Percentiles rank a stretch among this genome's conserved stretches.
phyloP scores from a whole-genome alignment of 2,329 filamentous ascomycete genomes.

The Lecanoromycetidae sp. region DNA sequence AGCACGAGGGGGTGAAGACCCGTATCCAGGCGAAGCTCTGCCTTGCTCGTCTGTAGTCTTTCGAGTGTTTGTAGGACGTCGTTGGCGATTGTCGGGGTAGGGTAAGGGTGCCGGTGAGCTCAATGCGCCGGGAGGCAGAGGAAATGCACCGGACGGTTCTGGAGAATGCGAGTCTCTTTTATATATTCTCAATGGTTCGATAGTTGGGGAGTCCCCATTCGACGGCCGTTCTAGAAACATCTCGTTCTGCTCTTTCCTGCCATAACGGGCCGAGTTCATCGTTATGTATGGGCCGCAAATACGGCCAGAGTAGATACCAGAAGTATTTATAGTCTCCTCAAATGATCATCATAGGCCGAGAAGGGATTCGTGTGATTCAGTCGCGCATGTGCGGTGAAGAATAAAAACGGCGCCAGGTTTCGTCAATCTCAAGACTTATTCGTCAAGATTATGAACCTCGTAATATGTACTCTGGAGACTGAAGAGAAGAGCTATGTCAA shows the following conservation, averaged over 20 bases:
- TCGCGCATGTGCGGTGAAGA: not conserved
- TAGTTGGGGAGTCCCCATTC: constrained; percentile 57
- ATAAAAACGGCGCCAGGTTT: not conserved
- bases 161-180: constrained; percentile 60
- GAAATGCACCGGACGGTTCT: constrained; percentile 40
- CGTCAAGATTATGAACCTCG: not conserved
- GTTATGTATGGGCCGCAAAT: constrained; percentile 9
- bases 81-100: constrained; percentile 31
- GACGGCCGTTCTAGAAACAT: constrained; percentile 56
- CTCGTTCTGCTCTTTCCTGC: constrained; percentile 70
- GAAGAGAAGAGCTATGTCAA: not conserved
- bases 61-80: constrained; percentile 16
- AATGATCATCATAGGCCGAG: not conserved
- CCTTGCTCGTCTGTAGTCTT: constrained; percentile 19
- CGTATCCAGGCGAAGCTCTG: constrained; percentile 22
- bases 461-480: no score
- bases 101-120: constrained; percentile 33
- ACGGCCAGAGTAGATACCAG: constrained; percentile 1
- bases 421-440: not conserved
- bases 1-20: constrained; percentile 11
- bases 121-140: constrained; percentile 52
- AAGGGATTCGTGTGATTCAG: not conserved
- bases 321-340: constrained; percentile 3
- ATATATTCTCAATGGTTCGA: constrained; percentile 74
- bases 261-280: constrained; percentile 44